Base-by-base conservation (phyloP, 345 rosid genomes). In the Populus nigra region DNA sequence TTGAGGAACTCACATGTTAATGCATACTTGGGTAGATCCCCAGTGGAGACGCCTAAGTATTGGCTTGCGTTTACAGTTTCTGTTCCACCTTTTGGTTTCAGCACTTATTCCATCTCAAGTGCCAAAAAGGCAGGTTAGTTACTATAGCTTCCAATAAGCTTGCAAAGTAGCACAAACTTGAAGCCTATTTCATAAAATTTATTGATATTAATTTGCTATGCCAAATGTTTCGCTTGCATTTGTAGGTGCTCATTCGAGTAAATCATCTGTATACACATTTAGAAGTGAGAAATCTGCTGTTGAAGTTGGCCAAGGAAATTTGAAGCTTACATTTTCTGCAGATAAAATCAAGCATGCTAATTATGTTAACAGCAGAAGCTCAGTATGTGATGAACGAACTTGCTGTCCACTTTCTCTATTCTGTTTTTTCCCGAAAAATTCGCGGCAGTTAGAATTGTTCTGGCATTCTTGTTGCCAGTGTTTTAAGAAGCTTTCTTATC, bases 41-140 rank as follows among this genome's bases (percentile, higher is more conserved):
- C 94, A 43, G 75, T 69, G 23, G 85, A 76, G 80, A 83, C 83
- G 53, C 97, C 97, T 5, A 92, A 91, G 75, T 92, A 89, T 86
- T 89, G 94, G 96, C 92, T 96, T 77, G 94, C 93, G 76, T 96
- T 96, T 81, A 53, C 88, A 22, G 94, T 81, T 29, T 89, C 93
- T 78, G 91, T 89, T 31, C 97, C 98, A 80, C 93, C 99, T 69
- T 92, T 96, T 73, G 99, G 98, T 76, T 96, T 91, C 90, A 90
- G 83, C 84, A 92, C 96, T 66, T 96, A 93, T 83, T 79, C 85
- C 62, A 83, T 96, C 82, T 91, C 94, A 63, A 80, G 77, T 79
- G 84, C 92, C 79, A 85, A 86, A 86, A 84, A 53, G 66, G 35
- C 88, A 92, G 97, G 98, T 93, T 85, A 49, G 76, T 25, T 77